Evolutionary conservation across 2,329 filamentous ascomycete genomes (phyloP).

Genomic region (Aspergillus pseudoviridinutans): DNA sequence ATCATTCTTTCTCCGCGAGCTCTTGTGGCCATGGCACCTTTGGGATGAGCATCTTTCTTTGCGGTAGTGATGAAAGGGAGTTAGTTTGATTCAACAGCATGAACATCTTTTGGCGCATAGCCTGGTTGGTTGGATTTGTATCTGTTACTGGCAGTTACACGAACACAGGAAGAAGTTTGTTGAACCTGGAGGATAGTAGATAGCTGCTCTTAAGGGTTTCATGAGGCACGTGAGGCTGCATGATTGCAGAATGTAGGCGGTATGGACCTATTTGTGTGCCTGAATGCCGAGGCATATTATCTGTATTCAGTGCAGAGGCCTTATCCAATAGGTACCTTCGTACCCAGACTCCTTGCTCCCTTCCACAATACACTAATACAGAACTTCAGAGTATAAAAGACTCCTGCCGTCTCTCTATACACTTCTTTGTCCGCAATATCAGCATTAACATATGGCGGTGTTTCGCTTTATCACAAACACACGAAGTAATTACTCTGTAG

Average conservation of each 20-base stretch:
- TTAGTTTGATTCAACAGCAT: not conserved
- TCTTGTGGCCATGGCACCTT: not conserved
- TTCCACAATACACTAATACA: not conserved
- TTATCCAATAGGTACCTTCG: not conserved
- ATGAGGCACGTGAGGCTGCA: not conserved
- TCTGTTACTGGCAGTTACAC: not conserved
- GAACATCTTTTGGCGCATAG: not conserved
- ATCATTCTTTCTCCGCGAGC: not conserved
- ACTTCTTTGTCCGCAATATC: not conserved
- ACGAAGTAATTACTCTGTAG: not conserved
- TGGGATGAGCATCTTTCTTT: not conserved
- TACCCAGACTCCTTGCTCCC: too few relatives aligned
- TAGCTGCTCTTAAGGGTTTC: not conserved
- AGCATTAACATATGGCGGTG: too few relatives aligned
- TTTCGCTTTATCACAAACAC: not conserved
- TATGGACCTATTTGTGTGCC: not conserved
- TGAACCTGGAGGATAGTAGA: not conserved
- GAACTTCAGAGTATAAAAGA: not conserved
- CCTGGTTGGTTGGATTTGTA: not conserved
- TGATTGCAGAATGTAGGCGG: not conserved
- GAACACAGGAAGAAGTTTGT: not conserved
- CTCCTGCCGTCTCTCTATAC: not conserved
- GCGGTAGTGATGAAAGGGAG: not conserved
- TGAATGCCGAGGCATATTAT: not conserved
- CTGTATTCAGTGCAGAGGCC: too few relatives aligned